These are phyloP conservation scores for Sugiyamaella mastotermitis DNA, from an alignment of 805 yeast genomes.

Conservation along the genomic window DNA sequence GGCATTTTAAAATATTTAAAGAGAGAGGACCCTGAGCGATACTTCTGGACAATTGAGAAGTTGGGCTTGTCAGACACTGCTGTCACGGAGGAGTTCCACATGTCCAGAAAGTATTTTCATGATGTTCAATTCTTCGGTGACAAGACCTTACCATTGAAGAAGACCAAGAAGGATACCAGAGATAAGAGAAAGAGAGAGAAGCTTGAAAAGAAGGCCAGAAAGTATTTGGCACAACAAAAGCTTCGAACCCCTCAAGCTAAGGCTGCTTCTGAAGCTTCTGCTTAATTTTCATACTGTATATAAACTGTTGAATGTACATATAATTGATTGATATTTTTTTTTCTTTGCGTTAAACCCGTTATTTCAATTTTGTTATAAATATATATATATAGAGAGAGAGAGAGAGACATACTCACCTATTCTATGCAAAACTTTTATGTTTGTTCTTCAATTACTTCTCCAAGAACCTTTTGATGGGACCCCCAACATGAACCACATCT, in stretches of 20 bases:
- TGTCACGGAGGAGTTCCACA: conserved; percentile 63
- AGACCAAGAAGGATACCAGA: conserved; percentile 20
- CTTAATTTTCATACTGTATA: neutral
- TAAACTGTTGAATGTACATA: neutral
- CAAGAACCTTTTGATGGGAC: conserved; percentile 62
- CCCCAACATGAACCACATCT: conserved; percentile 74
- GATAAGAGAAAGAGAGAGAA: conserved; percentile 14
- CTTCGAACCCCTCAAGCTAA: neutral
- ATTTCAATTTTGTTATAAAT: no score
- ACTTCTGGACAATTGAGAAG: conserved; percentile 80
- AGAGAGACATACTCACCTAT: no score
- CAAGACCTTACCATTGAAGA: conserved; percentile 27
- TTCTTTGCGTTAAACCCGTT: no score
- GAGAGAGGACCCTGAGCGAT: conserved; percentile 69
- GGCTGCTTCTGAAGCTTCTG: neutral
- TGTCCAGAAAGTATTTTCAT: conserved; percentile 30
- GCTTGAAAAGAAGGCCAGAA: conserved; percentile 19
- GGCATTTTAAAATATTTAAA: conserved; percentile 75
- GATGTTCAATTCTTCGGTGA: conserved; percentile 33
- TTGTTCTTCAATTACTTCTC: conserved; percentile 18
- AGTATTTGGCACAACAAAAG: conserved; percentile 14
- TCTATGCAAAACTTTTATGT: no score
- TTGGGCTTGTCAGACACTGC: conserved; percentile 81
- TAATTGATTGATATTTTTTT: no score
- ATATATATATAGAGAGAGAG: no score